Evolutionary conservation across 108 stramenopile genomes (phyloP), one percentile per base, ranked within the genome.

Genomic region (Nannochloropsis oceanica): DNA sequence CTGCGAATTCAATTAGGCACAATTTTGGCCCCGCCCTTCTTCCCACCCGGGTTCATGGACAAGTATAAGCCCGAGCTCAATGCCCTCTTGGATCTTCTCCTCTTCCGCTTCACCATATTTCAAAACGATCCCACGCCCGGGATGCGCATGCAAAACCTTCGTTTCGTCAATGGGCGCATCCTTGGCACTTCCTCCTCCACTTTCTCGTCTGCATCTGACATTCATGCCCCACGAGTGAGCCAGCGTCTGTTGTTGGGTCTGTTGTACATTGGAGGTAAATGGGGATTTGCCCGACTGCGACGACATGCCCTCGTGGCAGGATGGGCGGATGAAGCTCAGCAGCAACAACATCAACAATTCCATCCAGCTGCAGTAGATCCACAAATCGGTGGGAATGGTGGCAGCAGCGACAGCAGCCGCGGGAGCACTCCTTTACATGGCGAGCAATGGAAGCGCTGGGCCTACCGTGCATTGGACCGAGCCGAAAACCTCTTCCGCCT

Each of bases 21-120:
- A 18, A 73, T 73, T 18, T 79, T 82, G 11, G 86, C 44, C n/a
- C 83, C 73, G 25, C 79, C 80, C 0, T 26, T 82, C 3, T 82
- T 83, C 43, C 79, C 86, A 2, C 20, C 82, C 12, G 86, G 86
- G 8, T 46, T 82, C 22, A 27, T 83, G 73, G 86, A 87, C 26
- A 82, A 79, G 27, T 87, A 83, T 83, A 83, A 87, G 83, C 86
- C 86, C 10, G 86, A 87, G 83, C 81, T 86, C 24, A 82, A 86
- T 43, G 86, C 86, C 26, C 13, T 86, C 0, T 82, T 86, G 73
- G 82, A 83, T 25, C 43, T 83, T 11, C 83, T 87, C 0, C 59
- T 87, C 82, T 87, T 83, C 79, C 79, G 86, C 18, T 87, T 83
- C 80, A 81, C 86, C 25, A 25, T 87, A 25, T 83, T 82, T 79